Conservation (phyloP, 2,329 filamentous ascomycete species). For the Epichloe sp. region DNA sequence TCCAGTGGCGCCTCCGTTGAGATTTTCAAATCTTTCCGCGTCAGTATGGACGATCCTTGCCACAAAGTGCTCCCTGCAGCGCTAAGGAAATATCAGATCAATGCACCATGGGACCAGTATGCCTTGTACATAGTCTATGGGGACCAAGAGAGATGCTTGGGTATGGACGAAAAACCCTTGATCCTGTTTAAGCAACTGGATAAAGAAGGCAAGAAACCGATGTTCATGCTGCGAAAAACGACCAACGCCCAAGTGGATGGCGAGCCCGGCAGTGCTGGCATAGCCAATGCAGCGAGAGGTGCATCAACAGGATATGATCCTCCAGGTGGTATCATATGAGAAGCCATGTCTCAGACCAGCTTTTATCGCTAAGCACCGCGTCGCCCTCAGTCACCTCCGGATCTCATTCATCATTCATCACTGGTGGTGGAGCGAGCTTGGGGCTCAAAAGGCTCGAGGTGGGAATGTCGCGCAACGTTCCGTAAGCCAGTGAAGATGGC, state of each 20-base stretch:
- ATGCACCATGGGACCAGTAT: slow-evolving; percentile 94
- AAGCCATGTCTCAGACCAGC: not conserved
- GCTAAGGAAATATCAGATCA: slow-evolving; percentile 96
- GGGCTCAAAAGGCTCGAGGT: no score
- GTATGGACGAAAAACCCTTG: slow-evolving; percentile 82
- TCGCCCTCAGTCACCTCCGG: not conserved
- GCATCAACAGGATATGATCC: slow-evolving; percentile 39
- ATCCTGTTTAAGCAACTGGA: slow-evolving; percentile 96
- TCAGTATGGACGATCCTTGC: slow-evolving; percentile 95
- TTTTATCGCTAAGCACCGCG: not conserved
- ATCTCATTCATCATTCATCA: not conserved
- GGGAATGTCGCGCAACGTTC: no score
- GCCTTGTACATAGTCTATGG: slow-evolving; percentile 97
- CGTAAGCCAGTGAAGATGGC: no score
- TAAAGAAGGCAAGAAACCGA: slow-evolving; percentile 93
- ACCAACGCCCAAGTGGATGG: slow-evolving; percentile 41
- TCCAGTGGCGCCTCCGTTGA: slow-evolving; percentile 57
- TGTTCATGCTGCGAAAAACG: slow-evolving; percentile 89
- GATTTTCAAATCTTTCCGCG: slow-evolving; percentile 97
- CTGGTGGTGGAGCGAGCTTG: not conserved
- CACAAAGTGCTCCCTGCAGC: slow-evolving; percentile 93
- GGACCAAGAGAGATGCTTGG: slow-evolving; percentile 91
- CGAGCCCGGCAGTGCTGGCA: slow-evolving; percentile 39
- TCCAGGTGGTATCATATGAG: slow-evolving; percentile 46
- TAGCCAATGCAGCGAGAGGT: slow-evolving; percentile 32